phyloP scores from a whole-genome alignment of 345 rosid species.

The Fremontodendron californicum region DNA sequence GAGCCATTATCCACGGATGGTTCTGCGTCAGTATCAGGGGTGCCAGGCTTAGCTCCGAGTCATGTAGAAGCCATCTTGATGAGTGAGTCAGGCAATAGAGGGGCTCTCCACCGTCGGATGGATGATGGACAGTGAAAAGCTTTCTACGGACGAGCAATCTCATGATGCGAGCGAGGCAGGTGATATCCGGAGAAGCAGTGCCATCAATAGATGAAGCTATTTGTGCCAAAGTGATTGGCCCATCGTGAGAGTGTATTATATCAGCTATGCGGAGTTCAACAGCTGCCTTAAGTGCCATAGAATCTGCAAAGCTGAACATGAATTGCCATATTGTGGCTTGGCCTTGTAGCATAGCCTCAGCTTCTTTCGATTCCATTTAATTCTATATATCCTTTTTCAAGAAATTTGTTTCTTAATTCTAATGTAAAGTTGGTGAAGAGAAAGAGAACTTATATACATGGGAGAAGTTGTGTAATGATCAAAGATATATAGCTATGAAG shows the following conservation, averaged over 20 bases:
- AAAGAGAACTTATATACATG: too few relatives aligned
- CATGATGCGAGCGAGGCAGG: constrained; percentile 32
- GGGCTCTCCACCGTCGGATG: constrained; percentile 23
- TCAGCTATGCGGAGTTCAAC: constrained; percentile 37
- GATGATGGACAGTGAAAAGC: constrained; percentile 18
- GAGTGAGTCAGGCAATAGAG: constrained; percentile 26
- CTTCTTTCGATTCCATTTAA: constrained; percentile 13
- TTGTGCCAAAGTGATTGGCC: constrained; percentile 22
- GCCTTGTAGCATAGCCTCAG: constrained; percentile 20
- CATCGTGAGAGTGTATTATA: constrained; percentile 24
- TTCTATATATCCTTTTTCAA: background rate
- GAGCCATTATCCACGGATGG: constrained; percentile 17
- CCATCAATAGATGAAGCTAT: constrained; percentile 23
- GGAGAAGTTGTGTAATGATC: too few relatives aligned
- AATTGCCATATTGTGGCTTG: constrained; percentile 25
- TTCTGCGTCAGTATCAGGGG: constrained; percentile 28
- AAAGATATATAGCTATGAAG: too few relatives aligned
- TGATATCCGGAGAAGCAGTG: constrained; percentile 1
- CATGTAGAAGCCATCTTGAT: constrained; percentile 25
- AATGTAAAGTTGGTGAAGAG: background rate
- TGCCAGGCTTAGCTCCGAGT: constrained; percentile 19
- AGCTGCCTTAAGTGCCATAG: constrained; percentile 35
- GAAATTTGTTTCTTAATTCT: background rate
- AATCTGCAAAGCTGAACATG: constrained; percentile 30
- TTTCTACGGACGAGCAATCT: constrained; percentile 22